A percentile compares a stretch with the other conserved stretches of the same genome.
Conservation (phyloP, 768 basidiomycete species). For the Auricularia sp. region DNA sequence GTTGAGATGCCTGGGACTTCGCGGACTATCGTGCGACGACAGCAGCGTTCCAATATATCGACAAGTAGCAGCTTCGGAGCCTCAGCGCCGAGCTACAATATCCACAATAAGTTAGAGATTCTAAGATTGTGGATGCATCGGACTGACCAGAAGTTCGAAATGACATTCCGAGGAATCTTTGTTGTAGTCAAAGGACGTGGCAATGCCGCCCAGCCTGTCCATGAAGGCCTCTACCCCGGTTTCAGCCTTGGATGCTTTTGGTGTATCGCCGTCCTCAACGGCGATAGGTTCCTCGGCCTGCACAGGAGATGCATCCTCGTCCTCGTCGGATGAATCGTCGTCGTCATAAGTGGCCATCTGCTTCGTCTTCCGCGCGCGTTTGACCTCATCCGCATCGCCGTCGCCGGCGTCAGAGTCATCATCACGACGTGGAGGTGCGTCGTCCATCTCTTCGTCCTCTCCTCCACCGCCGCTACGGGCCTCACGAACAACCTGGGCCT, state of each 20-base stretch:
- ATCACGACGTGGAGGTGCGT: slow-evolving; percentile 40
- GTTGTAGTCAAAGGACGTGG: slow-evolving; percentile 66
- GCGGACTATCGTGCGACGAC: slow-evolving; percentile 74
- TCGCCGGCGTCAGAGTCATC: slow-evolving; percentile 71
- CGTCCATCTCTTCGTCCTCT: slow-evolving; percentile 43
- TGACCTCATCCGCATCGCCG: slow-evolving; percentile 72
- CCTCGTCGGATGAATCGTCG: slow-evolving; percentile 42
- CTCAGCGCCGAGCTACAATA: slow-evolving; percentile 64
- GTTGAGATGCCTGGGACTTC: slow-evolving; percentile 84
- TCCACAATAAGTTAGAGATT: not conserved
- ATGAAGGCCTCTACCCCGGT: slow-evolving; percentile 44
- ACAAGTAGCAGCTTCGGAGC: slow-evolving; percentile 91
- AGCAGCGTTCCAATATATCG: slow-evolving; percentile 83
- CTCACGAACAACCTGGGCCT: slow-evolving; percentile 47
- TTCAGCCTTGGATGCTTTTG: slow-evolving; percentile 22
- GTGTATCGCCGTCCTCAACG: slow-evolving; percentile 21
- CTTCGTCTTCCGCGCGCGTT: slow-evolving; percentile 58
- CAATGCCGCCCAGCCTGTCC: slow-evolving; percentile 43
- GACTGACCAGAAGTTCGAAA: slow-evolving; percentile 74
- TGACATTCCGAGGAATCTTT: slow-evolving; percentile 42
- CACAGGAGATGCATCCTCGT: slow-evolving; percentile 39
- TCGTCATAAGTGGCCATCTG: slow-evolving; percentile 71
- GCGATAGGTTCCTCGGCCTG: slow-evolving; percentile 27
- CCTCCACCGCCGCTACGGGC: slow-evolving; percentile 36
- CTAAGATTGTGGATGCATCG: slow-evolving; percentile 2